Conservation (phyloP, 495 filamentous ascomycete genomes). For the Coniosporium apollinis region DNA sequence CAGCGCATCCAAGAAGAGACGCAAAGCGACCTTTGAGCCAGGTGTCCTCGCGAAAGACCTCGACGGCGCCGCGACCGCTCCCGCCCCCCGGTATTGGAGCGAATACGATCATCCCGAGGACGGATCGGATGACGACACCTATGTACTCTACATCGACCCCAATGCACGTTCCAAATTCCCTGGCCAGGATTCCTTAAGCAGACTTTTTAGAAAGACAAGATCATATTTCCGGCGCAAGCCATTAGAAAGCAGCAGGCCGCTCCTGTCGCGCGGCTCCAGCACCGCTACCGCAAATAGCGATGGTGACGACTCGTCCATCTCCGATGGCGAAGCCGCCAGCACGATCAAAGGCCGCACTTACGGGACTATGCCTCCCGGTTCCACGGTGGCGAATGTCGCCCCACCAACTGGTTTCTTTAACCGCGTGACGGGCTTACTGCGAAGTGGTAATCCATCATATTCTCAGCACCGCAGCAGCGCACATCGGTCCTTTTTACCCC, state of each 20-base stretch:
- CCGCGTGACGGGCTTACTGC: no score
- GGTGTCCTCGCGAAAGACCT: neutral
- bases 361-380: no score
- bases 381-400: no score
- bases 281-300: conserved; percentile 1
- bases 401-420: no score
- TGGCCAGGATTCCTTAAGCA: conserved; percentile 6
- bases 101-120: conserved; percentile 23
- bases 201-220: conserved; percentile 7
- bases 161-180: conserved; percentile 14
- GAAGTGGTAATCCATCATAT: no score
- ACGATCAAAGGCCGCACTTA: neutral
- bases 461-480: neutral
- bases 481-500: neutral
- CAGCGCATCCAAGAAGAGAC: conserved; percentile 15
- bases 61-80: conserved; percentile 2
- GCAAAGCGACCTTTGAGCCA: conserved; percentile 6
- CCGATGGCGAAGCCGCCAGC: conserved; percentile 5
- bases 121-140: conserved; percentile 15
- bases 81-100: conserved; percentile 18
- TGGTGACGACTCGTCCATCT: neutral
- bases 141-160: conserved; percentile 23
- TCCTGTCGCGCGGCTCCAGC: conserved; percentile 1
- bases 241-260: neutral
- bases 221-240: conserved; percentile 3